Conservation (phyloP, 2,329 filamentous ascomycete species). For the Curvularia lunata region DNA sequence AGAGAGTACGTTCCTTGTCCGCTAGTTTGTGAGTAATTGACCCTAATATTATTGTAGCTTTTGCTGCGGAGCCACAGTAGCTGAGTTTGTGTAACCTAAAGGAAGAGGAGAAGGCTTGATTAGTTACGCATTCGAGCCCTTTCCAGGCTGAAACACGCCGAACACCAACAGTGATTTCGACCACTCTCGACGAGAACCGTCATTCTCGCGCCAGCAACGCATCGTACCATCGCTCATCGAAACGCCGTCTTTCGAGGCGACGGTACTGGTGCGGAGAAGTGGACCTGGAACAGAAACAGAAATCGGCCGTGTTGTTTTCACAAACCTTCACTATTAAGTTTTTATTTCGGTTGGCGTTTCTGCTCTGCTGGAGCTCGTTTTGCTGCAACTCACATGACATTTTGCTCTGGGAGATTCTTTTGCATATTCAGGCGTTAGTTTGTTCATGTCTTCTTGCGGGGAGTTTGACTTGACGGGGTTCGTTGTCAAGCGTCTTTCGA, state of each 20-base stretch:
- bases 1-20: conserved; percentile 56
- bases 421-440: conserved; percentile 17
- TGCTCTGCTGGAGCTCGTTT: conserved; percentile 2
- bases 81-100: conserved; percentile 39
- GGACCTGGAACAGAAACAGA: not conserved
- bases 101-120: conserved; percentile 28
- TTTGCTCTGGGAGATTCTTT: conserved; percentile 1
- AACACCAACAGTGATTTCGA: not conserved
- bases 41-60: conserved; percentile 42
- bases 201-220: not conserved
- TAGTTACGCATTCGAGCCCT: conserved; percentile 11
- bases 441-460: not conserved
- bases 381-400: conserved; percentile 2
- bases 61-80: conserved; percentile 59
- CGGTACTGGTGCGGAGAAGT: not conserved
- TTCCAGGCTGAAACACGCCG: not conserved
- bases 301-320: conserved; percentile 4
- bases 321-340: not conserved
- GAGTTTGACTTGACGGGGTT: not conserved
- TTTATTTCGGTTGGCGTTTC: conserved; percentile 2
- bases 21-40: conserved; percentile 27
- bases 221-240: not conserved
- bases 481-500: not conserved
- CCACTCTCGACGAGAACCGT: not conserved
- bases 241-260: not conserved